Base-by-base conservation (phyloP, 1,284 basidiomycete genomes). In the Sanghuangporus weigelae region DNA sequence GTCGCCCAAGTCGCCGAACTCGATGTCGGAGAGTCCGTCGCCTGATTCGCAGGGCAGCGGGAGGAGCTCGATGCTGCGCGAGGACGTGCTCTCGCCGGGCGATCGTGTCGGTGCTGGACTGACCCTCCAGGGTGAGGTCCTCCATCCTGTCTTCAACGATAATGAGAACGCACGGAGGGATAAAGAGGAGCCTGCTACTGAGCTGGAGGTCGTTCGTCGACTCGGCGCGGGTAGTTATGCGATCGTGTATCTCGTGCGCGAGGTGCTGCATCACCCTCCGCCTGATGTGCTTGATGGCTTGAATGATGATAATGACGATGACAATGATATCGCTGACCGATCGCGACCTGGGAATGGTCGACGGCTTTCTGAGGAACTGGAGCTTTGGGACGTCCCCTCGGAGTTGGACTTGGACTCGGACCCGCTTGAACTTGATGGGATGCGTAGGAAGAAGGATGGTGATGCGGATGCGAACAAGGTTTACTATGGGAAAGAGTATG, bases 161-260 rank as follows among this genome's bases (percentile, higher is more conserved):
- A 59, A 48, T 54, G 75, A 77, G 68, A 69, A 77, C 66, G 75
- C 77, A 71, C 1, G 44, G 16, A 46, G 44, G 40, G 40, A 42
- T n/a, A 42, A 42, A 21, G 44, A 46, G 21, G 78, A 81, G 68
- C 84, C 84, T 21, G 84, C 85, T 14, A 77, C 74, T 23, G 85
- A 89, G 69, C 92, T 95, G 69, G 85, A 95, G 78, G 92, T 97
- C 69, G 84, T 95, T 67, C 81, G 91, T 62, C 84, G 85, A 68
- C 83, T 96, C 56, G 95, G 95, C 50, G 87, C 92, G 0, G 95
- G 95, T 67, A 92, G 89, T 66, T 96, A 96, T 73, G 94, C 95
- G 19, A 90, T 95, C 69, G 95, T 98, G 59, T 98, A 97, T 74
- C 87, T 95, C 67, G 94, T 96, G 26, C 86, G 89, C 60, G 94